Evolutionary conservation across 441 rosid genomes (phyloP), one percentile per base, ranked within the genome.

Genomic region (Capsella rubella): DNA sequence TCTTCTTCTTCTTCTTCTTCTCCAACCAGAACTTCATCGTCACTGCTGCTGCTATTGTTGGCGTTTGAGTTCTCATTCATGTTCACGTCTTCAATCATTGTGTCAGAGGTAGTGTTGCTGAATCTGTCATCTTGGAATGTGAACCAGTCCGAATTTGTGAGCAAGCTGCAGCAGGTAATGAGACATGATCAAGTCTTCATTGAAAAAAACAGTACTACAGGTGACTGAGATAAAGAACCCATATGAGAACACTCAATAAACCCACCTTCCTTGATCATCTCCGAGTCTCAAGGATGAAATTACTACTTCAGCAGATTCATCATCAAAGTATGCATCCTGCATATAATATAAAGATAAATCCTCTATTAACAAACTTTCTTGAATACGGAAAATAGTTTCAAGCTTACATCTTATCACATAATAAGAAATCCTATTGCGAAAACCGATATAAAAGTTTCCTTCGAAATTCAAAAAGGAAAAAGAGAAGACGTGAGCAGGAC

Each of bases 81-180:
- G 83, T 91, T 89, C 58, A 88, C 75, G 58, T 87, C 93, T 42
- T 89, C 96, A 84, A 90, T 84, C 12, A 88, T 71, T 14, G 84
- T 73, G 67, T 76, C 64, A 46, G 75, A 43, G 14, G 57, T 43
- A 3, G 77, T 37, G 65, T 72, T 71, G 67, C 62, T 72, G 75
- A 80, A 81, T 77, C 87, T 85, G 25, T 89, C 91, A 11, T 91
- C 97, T 87, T 91, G 92, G 86, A 89, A 96, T 10, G 98, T 92
- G 81, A 96, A 96, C 99, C 99, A 96, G 83, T 96, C 82, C 55
- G 99, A 91, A 78, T 91, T 91, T 67, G 97, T 93, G 83, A 96
- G 95, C 56, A 91, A 83, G 78, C 94, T 89, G 86, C 87, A 62
- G 27, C 42, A 60, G 15, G 67, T 58, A 46, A 46, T 13, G 21